phyloP scores from a whole-genome alignment of 2,329 filamentous ascomycete genomes.

The Xylariaceae sp. region DNA sequence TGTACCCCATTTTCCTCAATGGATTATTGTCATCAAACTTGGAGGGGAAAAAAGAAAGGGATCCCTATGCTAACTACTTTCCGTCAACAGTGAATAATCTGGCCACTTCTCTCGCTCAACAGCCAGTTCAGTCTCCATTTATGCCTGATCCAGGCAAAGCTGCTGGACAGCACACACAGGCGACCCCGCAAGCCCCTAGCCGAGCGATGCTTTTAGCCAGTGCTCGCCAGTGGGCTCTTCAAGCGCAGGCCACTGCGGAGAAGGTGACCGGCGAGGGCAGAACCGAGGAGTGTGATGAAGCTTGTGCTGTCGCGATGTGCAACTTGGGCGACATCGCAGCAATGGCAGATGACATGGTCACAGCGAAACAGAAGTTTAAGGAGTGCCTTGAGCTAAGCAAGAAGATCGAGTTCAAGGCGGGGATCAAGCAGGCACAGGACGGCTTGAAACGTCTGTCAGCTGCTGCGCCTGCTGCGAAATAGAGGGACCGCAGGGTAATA shows the following conservation, averaged over 20 bases:
- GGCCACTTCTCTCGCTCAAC: slow-evolving; percentile 68
- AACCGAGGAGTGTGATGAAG: slow-evolving; percentile 76
- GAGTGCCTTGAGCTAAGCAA: slow-evolving; percentile 62
- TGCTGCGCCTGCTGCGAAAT: slow-evolving; percentile 1
- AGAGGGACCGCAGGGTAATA: no score
- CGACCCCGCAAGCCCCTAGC: slow-evolving; percentile 38
- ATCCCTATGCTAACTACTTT: slow-evolving; percentile 17
- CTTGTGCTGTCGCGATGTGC: slow-evolving; percentile 78
- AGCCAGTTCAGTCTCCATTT: slow-evolving; percentile 41
- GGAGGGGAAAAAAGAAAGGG: no score
- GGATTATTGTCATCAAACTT: slow-evolving; percentile 15
- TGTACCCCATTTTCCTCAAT: slow-evolving; percentile 9
- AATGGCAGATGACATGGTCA: slow-evolving; percentile 61
- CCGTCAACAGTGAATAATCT: slow-evolving; percentile 69
- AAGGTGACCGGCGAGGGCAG: slow-evolving; percentile 63
- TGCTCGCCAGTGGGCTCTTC: slow-evolving; percentile 73
- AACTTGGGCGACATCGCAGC: slow-evolving; percentile 82
- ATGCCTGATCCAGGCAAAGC: slow-evolving; percentile 29
- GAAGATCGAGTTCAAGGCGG: slow-evolving; percentile 49
- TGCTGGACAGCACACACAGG: slow-evolving; percentile 25
- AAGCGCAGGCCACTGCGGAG: slow-evolving; percentile 65
- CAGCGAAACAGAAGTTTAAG: slow-evolving; percentile 65
- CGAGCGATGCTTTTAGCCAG: slow-evolving; percentile 62
- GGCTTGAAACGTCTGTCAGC: slow-evolving; percentile 39
- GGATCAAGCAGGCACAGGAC: slow-evolving; percentile 49